phyloP scores from a whole-genome alignment of 139 green algal genomes.

The Coelastrella sp. region DNA sequence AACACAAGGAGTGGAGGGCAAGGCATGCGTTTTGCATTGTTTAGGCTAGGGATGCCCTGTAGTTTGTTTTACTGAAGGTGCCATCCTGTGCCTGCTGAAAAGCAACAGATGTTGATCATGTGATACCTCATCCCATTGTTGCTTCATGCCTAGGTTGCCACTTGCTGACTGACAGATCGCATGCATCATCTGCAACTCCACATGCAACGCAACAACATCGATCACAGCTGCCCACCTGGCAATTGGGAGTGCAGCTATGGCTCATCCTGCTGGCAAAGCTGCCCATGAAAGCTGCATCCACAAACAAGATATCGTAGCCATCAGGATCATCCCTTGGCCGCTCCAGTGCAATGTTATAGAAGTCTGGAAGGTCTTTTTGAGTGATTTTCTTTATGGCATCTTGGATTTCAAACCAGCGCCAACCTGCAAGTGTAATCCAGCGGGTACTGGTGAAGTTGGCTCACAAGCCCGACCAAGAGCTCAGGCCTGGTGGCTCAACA shows the following conservation, averaged over 20 bases:
- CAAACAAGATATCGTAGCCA: constrained; percentile 90
- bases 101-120: too few relatives aligned
- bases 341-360: constrained; percentile 96
- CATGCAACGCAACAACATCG: not conserved
- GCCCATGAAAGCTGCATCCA: constrained; percentile 92
- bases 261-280: constrained; percentile 90
- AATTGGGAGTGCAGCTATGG: constrained; percentile 97
- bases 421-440: constrained; percentile 61
- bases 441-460: not conserved
- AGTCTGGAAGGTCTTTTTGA: constrained; percentile 87
- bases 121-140: too few relatives aligned
- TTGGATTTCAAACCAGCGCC: constrained; percentile 96
- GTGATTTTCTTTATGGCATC: constrained; percentile 65
- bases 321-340: constrained; percentile 74
- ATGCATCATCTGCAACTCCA: not conserved
- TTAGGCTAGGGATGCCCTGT: too few relatives aligned
- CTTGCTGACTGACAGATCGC: not conserved
- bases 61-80: not conserved
- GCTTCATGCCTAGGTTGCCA: not conserved
- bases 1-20: not conserved
- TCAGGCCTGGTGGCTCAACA: too few relatives aligned
- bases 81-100: too few relatives aligned
- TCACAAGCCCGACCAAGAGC: too few relatives aligned
- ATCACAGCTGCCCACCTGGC: constrained; percentile 55
- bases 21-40: too few relatives aligned